A percentile compares a stretch with the other conserved stretches of the same genome.
These are phyloP conservation scores for Carex pumila DNA, from an alignment of 176 grass and related monocot species.

Conservation along the genomic window DNA sequence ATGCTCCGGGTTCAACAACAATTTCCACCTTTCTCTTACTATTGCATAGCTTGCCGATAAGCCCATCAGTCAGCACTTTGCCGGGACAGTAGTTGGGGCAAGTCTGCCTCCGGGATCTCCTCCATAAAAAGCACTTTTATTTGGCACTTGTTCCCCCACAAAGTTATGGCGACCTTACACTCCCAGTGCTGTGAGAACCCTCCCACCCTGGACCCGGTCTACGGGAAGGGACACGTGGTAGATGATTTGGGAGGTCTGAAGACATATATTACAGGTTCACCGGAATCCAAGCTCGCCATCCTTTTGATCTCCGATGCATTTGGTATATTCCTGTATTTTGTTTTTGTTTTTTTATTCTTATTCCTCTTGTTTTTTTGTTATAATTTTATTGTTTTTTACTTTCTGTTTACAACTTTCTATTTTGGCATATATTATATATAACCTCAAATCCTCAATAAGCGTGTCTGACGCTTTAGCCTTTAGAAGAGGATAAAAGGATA, in stretches of 20 bases:
- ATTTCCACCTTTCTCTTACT: too few species aligned
- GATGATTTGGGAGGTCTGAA: slow-evolving; percentile 33
- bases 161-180: slow-evolving; percentile 19
- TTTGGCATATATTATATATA: background rate
- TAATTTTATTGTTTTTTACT: background rate
- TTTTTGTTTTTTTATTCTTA: background rate
- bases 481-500: background rate
- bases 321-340: slow-evolving; percentile 5
- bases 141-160: background rate
- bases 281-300: slow-evolving; percentile 25
- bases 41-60: too few species aligned
- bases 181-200: slow-evolving; percentile 36
- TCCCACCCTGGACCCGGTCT: slow-evolving; percentile 14
- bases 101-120: background rate
- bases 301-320: slow-evolving; percentile 33
- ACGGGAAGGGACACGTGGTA: slow-evolving; percentile 24
- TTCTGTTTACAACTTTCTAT: too few species aligned
- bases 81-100: too few species aligned
- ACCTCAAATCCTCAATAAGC: background rate
- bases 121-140: background rate
- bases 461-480: background rate
- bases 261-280: slow-evolving; percentile 25
- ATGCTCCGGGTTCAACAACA: too few species aligned
- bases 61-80: too few species aligned
- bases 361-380: background rate